phyloP scores from a whole-genome alignment of 306 rosid species.

The Lathyrus oleraceus region DNA sequence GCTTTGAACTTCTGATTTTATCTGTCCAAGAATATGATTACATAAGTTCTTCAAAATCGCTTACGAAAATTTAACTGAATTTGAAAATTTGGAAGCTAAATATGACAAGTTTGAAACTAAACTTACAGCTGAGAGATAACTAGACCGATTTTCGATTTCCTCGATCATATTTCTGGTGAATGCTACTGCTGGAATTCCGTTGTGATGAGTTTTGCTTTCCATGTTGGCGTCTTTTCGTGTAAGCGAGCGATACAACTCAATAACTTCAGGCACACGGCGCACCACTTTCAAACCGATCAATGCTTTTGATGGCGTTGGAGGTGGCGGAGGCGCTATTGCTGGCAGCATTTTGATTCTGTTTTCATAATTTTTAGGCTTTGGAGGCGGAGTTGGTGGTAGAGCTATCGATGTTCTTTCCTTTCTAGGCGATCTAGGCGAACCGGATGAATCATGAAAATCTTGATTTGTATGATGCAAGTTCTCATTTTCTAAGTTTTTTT shows the following conservation, averaged over 20 bases:
- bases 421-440: constrained; percentile 13
- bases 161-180: constrained; percentile 92
- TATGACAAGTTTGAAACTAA: background rate
- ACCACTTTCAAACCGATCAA: constrained; percentile 57
- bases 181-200: constrained; percentile 60
- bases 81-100: constrained; percentile 17
- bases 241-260: constrained; percentile 80
- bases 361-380: constrained; percentile 48
- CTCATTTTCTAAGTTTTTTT: constrained; percentile 42
- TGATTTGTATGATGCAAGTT: constrained; percentile 36
- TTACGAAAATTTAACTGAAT: background rate
- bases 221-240: constrained; percentile 62
- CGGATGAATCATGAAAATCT: constrained; percentile 43
- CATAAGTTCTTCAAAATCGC: background rate
- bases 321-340: constrained; percentile 69
- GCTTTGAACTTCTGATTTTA: constrained; percentile 78
- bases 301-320: constrained; percentile 69
- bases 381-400: constrained; percentile 51
- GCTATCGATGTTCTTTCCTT: constrained; percentile 47
- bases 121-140: constrained; percentile 79
- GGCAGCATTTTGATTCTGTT: constrained; percentile 43
- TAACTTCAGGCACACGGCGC: constrained; percentile 87
- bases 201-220: constrained; percentile 53
- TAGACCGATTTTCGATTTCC: constrained; percentile 87
- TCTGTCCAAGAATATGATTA: constrained; percentile 42